A percentile compares a stretch with the other conserved stretches of the same genome.
These are phyloP conservation scores for Blastocystis hominis DNA, from an alignment of 352 stramenopile genomes.

Conservation along the genomic window DNA sequence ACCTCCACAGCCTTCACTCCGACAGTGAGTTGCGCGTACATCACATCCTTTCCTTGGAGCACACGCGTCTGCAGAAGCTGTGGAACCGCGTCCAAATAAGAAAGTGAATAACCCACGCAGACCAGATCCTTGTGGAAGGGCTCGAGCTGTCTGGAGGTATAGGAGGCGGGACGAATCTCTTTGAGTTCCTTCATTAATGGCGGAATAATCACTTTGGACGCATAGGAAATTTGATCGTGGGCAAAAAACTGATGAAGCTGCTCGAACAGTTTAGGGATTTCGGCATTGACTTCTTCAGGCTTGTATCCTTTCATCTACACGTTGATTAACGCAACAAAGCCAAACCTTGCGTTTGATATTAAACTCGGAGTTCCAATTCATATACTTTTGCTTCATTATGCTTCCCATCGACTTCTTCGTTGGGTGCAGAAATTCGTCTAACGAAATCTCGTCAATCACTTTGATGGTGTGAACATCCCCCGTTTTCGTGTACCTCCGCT, in stretches of 20 bases:
- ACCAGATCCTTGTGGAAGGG: conserved; percentile 10
- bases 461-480: background rate
- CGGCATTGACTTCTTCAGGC: background rate
- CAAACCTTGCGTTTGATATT: conserved; percentile 30
- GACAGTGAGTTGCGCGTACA: conserved; percentile 13
- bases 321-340: background rate
- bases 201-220: background rate
- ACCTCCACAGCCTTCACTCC: conserved; percentile 12
- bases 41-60: background rate
- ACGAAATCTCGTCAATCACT: background rate
- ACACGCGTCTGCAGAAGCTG: conserved; percentile 13
- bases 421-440: background rate
- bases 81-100: background rate
- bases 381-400: background rate
- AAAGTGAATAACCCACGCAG: conserved; percentile 19
- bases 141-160: background rate
- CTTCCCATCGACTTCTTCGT: background rate
- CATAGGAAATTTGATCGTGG: background rate
- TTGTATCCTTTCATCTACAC: conserved; percentile 10
- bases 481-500: background rate
- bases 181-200: background rate
- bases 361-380: conserved; percentile 5
- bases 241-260: conserved; percentile 29
- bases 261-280: background rate
- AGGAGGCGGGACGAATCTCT: background rate